Conservation (phyloP, 129 eudicot genomes). For the Centaurea solstitialis region DNA sequence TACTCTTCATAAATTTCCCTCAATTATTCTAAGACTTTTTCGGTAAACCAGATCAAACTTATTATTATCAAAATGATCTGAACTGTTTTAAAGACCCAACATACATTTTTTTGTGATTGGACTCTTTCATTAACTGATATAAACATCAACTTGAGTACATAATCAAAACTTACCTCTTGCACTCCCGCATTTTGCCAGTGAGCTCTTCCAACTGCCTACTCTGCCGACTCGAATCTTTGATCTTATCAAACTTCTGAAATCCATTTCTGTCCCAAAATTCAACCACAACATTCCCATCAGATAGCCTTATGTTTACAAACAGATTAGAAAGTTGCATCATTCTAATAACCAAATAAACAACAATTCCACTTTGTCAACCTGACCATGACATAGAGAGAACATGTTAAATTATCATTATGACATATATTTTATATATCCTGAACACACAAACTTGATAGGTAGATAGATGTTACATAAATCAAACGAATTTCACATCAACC, state of each 20-base stretch:
- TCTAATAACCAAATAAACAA: conserved; percentile 1
- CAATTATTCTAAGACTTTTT: too few relatives aligned
- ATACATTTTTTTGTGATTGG: too few relatives aligned
- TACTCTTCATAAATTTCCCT: too few relatives aligned
- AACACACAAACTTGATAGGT: conserved; percentile 2
- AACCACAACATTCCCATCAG: conserved; percentile 16
- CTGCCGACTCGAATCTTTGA: conserved; percentile 81
- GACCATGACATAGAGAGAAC: not conserved
- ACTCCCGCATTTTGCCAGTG: conserved; percentile 91
- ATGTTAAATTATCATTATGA: not conserved
- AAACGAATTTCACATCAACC: not conserved
- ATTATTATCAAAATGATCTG: too few relatives aligned
- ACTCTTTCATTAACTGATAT: too few relatives aligned
- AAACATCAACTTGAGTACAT: not conserved
- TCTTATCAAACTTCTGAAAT: conserved; percentile 90
- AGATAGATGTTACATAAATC: not conserved
- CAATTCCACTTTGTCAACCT: not conserved
- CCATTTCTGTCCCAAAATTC: conserved; percentile 65
- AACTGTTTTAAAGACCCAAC: too few relatives aligned
- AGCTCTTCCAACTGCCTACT: conserved; percentile 99
- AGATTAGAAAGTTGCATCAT: not conserved
- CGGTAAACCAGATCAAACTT: too few relatives aligned
- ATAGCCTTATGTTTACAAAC: not conserved
- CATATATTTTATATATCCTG: not conserved
- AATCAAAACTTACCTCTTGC: conserved; percentile 68